Conservation (phyloP, 768 basidiomycete genomes). For the Clitopilus passeckerianus region DNA sequence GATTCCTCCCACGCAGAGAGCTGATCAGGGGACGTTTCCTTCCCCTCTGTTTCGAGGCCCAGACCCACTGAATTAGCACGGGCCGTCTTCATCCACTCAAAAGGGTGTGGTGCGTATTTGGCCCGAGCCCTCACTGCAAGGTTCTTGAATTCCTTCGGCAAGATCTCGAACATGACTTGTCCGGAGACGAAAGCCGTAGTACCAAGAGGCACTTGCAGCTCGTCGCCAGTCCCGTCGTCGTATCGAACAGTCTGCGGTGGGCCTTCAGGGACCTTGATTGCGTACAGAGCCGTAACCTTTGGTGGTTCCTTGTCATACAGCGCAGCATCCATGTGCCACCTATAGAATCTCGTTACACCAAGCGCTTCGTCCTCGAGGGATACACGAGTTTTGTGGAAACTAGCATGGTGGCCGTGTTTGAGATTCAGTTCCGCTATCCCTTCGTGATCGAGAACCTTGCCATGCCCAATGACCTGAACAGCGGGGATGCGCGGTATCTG, state of each 20-base stretch:
- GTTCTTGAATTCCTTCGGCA: slow-evolving; percentile 66
- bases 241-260: slow-evolving; percentile 59
- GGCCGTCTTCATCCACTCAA: slow-evolving; percentile 83
- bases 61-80: slow-evolving; percentile 71
- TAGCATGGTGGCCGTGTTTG: slow-evolving; percentile 79
- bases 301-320: slow-evolving; percentile 74
- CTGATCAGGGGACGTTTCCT: slow-evolving; percentile 47
- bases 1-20: background rate
- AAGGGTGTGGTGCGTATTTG: slow-evolving; percentile 77
- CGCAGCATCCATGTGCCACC: slow-evolving; percentile 91
- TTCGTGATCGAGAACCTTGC: slow-evolving; percentile 70
- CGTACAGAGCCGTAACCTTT: slow-evolving; percentile 79
- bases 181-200: slow-evolving; percentile 82
- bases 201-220: slow-evolving; percentile 74
- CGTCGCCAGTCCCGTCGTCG: slow-evolving; percentile 84
- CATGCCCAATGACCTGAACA: slow-evolving; percentile 89
- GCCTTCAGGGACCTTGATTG: slow-evolving; percentile 65
- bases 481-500: slow-evolving; percentile 83
- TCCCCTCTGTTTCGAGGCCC: slow-evolving; percentile 72
- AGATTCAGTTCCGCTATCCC: slow-evolving; percentile 70
- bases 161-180: slow-evolving; percentile 74
- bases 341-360: slow-evolving; percentile 76
- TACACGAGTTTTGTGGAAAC: slow-evolving; percentile 77
- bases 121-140: slow-evolving; percentile 72
- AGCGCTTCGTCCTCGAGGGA: slow-evolving; percentile 66